Base-by-base conservation (phyloP, 352 stramenopile genomes). In the Globisporangium carolinianum region DNA sequence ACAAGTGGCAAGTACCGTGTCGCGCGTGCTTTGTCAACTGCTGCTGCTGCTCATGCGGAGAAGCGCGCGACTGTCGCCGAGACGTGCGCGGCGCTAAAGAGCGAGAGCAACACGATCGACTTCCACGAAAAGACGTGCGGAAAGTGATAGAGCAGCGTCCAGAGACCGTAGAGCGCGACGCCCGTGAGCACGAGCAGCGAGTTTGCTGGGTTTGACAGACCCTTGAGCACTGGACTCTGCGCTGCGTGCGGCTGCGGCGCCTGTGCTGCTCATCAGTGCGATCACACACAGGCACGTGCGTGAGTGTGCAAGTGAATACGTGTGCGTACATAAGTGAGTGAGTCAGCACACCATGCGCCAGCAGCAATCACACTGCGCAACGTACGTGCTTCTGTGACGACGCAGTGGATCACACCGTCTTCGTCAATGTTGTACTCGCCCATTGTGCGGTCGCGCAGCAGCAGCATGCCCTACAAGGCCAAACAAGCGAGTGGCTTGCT, bases 121-220 rank as follows among this genome's bases (percentile, higher is more conserved):
- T 86, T 90, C 82, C 79, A 90, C 37, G 79, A 79, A 51, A 89
- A 90, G 4, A 88, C 68, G 51, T 92, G 74, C 37, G 82, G 82
- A 57, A 83, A 87, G 65, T 92, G 75, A 61, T 89, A 90, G 45
- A 90, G 71, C n/a, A 88, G 60, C 53, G 79, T 88, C 82, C 82
- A 92, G 14, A 92, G 51, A 4, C 79, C 75, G 50, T 89, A 92
- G 41, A 92, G 67, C 18, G 82, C 70, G 12, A 87, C 50, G 12
- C 82, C 79, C 32, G 79, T 92, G 38, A 84, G 59, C 39, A 83
- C 39, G 17, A 92, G 61, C 50, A 92, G 62, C n/a, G 70, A 68
- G 53, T 81, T 88, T 7, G 71, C 67, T 0, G 82, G 73, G 51
- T 86, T 81, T 24, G 83, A 57, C 2, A 75, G 57, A 3, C 74